These are phyloP conservation scores for Xylaria curta DNA, from an alignment of 495 filamentous ascomycete species.

Conservation along the genomic window DNA sequence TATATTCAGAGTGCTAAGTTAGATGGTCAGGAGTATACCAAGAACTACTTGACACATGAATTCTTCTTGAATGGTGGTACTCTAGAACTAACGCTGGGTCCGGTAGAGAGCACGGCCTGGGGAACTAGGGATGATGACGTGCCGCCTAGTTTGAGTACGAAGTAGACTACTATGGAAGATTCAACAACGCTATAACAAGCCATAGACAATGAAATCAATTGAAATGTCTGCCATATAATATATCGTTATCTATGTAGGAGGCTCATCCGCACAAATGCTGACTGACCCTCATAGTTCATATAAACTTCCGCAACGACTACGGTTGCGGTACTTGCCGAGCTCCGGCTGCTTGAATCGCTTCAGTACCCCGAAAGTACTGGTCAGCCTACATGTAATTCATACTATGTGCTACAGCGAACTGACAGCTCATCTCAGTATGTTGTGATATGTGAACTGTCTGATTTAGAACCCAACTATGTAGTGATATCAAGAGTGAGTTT, in stretches of 20 bases:
- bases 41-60: slow-evolving; percentile 69
- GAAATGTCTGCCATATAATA: background rate
- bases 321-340: too few relatives aligned
- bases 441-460: slow-evolving; percentile 11
- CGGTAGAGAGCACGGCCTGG: slow-evolving; percentile 67
- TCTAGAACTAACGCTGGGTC: slow-evolving; percentile 66
- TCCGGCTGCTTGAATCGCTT: too few relatives aligned
- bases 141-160: slow-evolving; percentile 59
- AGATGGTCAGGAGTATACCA: slow-evolving; percentile 65
- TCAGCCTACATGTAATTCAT: background rate
- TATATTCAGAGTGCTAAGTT: slow-evolving; percentile 71
- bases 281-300: too few relatives aligned
- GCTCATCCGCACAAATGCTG: background rate
- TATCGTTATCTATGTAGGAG: background rate
- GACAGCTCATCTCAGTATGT: slow-evolving; percentile 7
- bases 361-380: background rate
- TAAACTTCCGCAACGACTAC: too few relatives aligned
- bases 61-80: slow-evolving; percentile 71
- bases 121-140: slow-evolving; percentile 65
- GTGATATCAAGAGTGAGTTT: background rate
- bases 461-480: background rate
- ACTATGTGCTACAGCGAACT: background rate
- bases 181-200: background rate
- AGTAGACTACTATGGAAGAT: background rate
- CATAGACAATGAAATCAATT: background rate